A percentile compares a stretch with the other conserved stretches of the same genome.
These are phyloP conservation scores for Kodamaea jinghongensis DNA, from an alignment of 805 yeast species.

Conservation along the genomic window DNA sequence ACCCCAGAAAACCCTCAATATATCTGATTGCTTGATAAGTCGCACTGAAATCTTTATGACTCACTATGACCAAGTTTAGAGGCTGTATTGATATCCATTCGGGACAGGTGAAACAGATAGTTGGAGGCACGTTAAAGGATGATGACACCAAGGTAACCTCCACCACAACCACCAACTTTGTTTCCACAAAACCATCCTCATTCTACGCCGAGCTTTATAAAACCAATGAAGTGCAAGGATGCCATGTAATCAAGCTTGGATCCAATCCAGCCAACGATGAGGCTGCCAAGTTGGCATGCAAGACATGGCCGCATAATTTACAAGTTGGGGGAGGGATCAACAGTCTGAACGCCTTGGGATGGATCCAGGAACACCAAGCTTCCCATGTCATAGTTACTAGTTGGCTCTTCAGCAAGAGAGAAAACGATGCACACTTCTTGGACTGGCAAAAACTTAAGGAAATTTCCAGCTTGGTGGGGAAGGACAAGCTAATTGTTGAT, in stretches of 20 bases:
- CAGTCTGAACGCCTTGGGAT: conserved; percentile 63
- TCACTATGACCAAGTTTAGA: conserved; percentile 74
- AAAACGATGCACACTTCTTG: conserved; percentile 27
- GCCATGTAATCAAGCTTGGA: conserved; percentile 94
- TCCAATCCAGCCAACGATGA: conserved; percentile 68
- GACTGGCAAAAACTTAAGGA: conserved; percentile 50
- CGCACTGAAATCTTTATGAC: not conserved
- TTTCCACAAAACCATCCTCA: conserved; percentile 69
- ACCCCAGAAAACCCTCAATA: no score
- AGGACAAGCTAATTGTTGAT: conserved; percentile 72
- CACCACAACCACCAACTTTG: conserved; percentile 57
- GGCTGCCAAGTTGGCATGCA: conserved; percentile 77
- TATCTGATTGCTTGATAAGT: not conserved
- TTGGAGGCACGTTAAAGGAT: conserved; percentile 79
- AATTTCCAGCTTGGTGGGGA: conserved; percentile 59
- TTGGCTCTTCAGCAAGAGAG: conserved; percentile 68
- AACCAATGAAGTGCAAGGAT: conserved; percentile 58
- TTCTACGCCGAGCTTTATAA: conserved; percentile 73
- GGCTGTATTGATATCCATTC: conserved; percentile 96
- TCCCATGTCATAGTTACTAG: conserved; percentile 89
- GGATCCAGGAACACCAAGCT: conserved; percentile 75
- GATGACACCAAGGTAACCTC: conserved; percentile 44
- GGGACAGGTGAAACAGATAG: conserved; percentile 95
- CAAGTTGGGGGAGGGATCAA: conserved; percentile 96
- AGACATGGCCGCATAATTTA: conserved; percentile 66